phyloP scores from a whole-genome alignment of 2,329 filamentous ascomycete species.

The Camptophora hylomeconis region DNA sequence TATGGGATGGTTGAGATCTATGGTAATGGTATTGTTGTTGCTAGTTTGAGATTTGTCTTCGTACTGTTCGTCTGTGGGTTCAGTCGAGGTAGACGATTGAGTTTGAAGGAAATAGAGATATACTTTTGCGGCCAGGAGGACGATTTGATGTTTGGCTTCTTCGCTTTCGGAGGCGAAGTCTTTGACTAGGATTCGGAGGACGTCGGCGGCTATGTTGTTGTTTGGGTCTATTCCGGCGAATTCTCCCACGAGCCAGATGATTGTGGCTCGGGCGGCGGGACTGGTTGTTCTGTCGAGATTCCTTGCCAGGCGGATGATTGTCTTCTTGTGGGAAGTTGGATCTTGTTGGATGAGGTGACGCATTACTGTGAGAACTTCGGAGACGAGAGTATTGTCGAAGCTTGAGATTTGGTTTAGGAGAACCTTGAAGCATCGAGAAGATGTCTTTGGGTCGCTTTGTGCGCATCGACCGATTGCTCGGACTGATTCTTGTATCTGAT shows the following conservation, averaged over 20 bases:
- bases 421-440: conserved; percentile 66
- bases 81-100: conserved; percentile 15
- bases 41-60: conserved; percentile 17
- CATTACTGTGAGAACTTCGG: conserved; percentile 88
- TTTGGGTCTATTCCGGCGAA: conserved; percentile 69
- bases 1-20: conserved; percentile 51
- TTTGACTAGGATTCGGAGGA: conserved; percentile 75
- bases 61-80: conserved; percentile 14
- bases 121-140: conserved; percentile 89
- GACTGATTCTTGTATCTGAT: conserved; percentile 76
- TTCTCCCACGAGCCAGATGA: conserved; percentile 95
- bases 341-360: conserved; percentile 90
- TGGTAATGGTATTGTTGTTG: conserved; percentile 15
- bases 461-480: conserved; percentile 88
- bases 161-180: conserved; percentile 76
- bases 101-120: conserved; percentile 69
- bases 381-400: conserved; percentile 68
- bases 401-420: conserved; percentile 80
- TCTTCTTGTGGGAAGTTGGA: conserved; percentile 65
- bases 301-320: conserved; percentile 77
- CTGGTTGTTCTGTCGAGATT: conserved; percentile 82
- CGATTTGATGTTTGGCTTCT: conserved; percentile 76
- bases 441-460: conserved; percentile 58
- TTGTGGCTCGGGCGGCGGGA: conserved; percentile 78
- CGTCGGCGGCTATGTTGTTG: conserved; percentile 85